Base-by-base conservation (phyloP, 768 basidiomycete genomes). In the Leccinum olivaceopallidum region DNA sequence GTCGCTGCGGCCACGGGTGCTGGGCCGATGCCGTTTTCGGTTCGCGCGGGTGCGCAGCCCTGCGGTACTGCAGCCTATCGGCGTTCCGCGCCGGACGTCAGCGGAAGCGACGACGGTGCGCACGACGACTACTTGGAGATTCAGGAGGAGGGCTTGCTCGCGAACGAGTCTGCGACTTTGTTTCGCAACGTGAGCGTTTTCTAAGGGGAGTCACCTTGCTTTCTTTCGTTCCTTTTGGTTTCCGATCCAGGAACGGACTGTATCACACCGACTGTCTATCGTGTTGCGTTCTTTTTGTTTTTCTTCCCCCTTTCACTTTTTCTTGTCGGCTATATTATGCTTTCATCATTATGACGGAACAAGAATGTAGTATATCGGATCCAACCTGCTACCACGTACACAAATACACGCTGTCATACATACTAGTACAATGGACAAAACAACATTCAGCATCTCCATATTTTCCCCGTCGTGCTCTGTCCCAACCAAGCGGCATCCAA, bases 121-220 rank as follows among this genome's bases (percentile, higher is more conserved):
- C 37, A 63, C 30, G 63, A 61, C 10, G 61, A 52, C 14, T 56
- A 59, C 16, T 22, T 63, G 52, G 68, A 71, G n/a, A 55, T 53
- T 3, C 42, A 55, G 5, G 70, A 67, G 37, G 68, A 66, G 12
- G 59, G 53, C 16, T 22, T 69, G n/a, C 64, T 62, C 59, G 58
- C 52, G 53, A 61, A 54, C 60, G 64, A 61, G 62, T 65, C 64
- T 66, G 63, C 26, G 55, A 53, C 53, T 6, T 55, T 62, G 36
- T 61, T 67, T 63, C 66, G 67, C 48, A 63, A 65, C 1, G 64
- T 72, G 59, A 66, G 62, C 13, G 71, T 66, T 20, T 73, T 60
- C 48, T 72, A n/a, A 48, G n/a, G 49, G 2, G 5, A n/a, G 30
- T 20, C 5, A 9, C 28, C 10, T 22, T 16, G 52, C 20, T 61